Conservation (phyloP, 2,329 filamentous ascomycete species). For the Stachybotrys elegans region DNA sequence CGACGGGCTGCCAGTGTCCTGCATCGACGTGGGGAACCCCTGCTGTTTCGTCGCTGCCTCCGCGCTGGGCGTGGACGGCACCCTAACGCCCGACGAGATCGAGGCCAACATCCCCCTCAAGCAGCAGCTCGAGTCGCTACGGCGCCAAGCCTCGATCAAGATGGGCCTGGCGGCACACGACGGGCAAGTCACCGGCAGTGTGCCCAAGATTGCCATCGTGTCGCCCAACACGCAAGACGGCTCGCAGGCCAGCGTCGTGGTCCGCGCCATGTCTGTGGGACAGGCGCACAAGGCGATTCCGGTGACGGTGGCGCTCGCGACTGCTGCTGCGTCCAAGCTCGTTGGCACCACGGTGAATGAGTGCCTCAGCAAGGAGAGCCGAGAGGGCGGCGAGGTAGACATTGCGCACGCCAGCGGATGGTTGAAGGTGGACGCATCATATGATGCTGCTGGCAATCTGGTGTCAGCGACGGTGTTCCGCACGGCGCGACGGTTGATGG, state of each 20-base stretch:
- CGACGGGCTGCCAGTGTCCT: conserved; percentile 41
- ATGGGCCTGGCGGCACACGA: conserved; percentile 47
- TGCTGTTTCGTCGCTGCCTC: conserved; percentile 51
- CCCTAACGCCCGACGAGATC: conserved; percentile 47
- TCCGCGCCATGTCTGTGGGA: conserved; percentile 44
- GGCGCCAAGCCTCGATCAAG: conserved; percentile 45
- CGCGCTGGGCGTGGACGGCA: conserved; percentile 44
- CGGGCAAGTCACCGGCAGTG: conserved; percentile 39
- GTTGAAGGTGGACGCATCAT: conserved; percentile 14
- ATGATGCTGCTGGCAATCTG: conserved; percentile 27
- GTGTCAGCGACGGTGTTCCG: conserved; percentile 37
- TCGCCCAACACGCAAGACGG: conserved; percentile 31
- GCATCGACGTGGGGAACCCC: conserved; percentile 56
- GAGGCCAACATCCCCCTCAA: conserved; percentile 34
- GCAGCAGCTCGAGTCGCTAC: conserved; percentile 44
- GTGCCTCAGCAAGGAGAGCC: conserved; percentile 18
- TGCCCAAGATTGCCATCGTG: conserved; percentile 57
- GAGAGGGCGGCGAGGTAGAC: conserved; percentile 23
- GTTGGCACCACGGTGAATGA: conserved; percentile 31
- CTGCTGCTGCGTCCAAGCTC: conserved; percentile 33
- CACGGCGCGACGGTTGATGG: conserved; percentile 42
- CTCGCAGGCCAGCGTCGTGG: conserved; percentile 22
- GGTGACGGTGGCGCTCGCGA: conserved; percentile 39
- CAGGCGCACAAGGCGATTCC: conserved; percentile 47
- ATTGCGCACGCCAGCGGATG: conserved; percentile 43